phyloP scores from a whole-genome alignment of 345 rosid species.

The Lumnitzera littorea region DNA sequence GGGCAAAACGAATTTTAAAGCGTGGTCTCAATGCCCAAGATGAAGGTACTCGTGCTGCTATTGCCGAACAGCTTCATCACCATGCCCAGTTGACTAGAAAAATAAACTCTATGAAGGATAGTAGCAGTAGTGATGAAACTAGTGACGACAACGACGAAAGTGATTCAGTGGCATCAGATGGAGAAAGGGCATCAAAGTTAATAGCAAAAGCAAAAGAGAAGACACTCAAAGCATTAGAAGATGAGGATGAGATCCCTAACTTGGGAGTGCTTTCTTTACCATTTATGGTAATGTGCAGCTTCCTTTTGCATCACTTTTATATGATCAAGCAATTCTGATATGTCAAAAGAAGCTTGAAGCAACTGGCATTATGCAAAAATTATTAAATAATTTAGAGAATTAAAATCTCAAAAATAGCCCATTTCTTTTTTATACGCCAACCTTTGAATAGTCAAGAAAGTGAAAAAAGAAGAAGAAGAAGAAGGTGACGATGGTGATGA shows the following conservation, averaged over 20 bases:
- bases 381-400: no score
- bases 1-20: conserved; percentile 65
- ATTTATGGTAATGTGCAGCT: conserved; percentile 61
- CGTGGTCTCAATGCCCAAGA: conserved; percentile 72
- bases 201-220: conserved; percentile 63
- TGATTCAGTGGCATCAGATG: conserved; percentile 42
- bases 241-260: conserved; percentile 50
- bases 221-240: conserved; percentile 57
- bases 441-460: no score
- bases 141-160: conserved; percentile 55
- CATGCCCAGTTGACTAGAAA: conserved; percentile 77
- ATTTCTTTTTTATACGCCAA: no score
- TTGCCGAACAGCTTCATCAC: conserved; percentile 75
- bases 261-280: conserved; percentile 86
- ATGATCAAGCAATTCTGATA: not conserved
- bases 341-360: not conserved
- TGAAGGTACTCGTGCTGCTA: conserved; percentile 78
- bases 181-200: conserved; percentile 46
- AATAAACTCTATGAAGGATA: conserved; percentile 60
- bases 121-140: conserved; percentile 41
- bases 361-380: no score
- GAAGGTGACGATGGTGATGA: no score
- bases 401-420: no score
- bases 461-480: no score
- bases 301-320: not conserved